A percentile compares a stretch with the other conserved stretches of the same genome.
phyloP scores from a whole-genome alignment of 176 grass and related monocot genomes.

The Lolium multiflorum region DNA sequence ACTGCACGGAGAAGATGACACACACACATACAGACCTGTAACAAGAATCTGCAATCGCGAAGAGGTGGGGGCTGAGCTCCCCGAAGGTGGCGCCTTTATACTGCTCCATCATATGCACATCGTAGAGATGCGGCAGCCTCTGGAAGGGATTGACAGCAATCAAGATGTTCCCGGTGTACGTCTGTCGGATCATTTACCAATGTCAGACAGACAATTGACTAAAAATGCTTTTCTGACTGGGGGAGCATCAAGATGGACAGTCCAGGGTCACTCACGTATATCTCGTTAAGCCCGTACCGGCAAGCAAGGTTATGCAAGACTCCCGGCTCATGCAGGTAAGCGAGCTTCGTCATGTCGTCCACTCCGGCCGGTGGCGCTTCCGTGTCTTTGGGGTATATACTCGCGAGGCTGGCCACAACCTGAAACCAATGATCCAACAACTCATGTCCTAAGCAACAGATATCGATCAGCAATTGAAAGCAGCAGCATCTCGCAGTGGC shows the following conservation, averaged over 20 bases:
- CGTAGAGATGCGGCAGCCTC: constrained; percentile 88
- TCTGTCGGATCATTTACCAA: constrained; percentile 39
- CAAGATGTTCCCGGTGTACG: constrained; percentile 97
- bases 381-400: constrained; percentile 89
- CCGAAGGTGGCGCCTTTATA: constrained; percentile 90
- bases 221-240: not conserved
- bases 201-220: not conserved
- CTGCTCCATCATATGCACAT: constrained; percentile 95
- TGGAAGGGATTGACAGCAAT: constrained; percentile 95
- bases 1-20: not conserved
- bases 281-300: constrained; percentile 81
- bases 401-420: constrained; percentile 68
- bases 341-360: constrained; percentile 97
- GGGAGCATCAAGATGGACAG: not conserved
- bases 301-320: constrained; percentile 77
- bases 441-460: not conserved
- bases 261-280: constrained; percentile 68
- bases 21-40: constrained; percentile 80
- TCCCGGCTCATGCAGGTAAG: constrained; percentile 93
- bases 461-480: not conserved
- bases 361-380: constrained; percentile 86
- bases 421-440: constrained; percentile 39
- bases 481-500: not conserved
- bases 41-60: constrained; percentile 80
- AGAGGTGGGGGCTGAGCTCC: constrained; percentile 91